Percentiles rank a stretch among this genome's conserved stretches.
Conservation (phyloP, 495 filamentous ascomycete genomes). For the Penicillium argentinense region DNA sequence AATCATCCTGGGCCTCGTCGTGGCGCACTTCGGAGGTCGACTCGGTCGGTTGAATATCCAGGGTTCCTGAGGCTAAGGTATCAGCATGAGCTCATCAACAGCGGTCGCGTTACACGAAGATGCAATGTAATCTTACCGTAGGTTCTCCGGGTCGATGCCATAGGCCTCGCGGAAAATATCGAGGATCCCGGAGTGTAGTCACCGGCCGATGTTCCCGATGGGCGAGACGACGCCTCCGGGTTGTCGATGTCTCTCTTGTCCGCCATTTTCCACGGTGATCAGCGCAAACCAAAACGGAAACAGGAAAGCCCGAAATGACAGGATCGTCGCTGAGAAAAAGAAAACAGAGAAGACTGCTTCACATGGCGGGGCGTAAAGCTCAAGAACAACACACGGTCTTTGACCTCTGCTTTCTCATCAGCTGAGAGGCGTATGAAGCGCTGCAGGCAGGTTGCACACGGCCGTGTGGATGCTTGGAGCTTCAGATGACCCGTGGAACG, state of each 20-base stretch:
- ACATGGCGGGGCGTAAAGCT: background rate
- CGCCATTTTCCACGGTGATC: slow-evolving; percentile 16
- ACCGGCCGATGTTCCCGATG: slow-evolving; percentile 9
- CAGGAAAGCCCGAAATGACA: background rate
- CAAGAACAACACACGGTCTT: background rate
- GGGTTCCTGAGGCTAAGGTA: slow-evolving; percentile 31
- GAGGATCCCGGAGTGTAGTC: slow-evolving; percentile 9
- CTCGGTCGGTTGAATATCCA: slow-evolving; percentile 31
- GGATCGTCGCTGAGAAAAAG: background rate
- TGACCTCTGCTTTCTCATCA: background rate
- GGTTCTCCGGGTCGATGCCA: slow-evolving; percentile 28
- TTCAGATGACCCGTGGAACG: slow-evolving; percentile 16
- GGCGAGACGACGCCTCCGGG: slow-evolving; percentile 11
- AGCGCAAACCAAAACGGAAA: slow-evolving; percentile 4
- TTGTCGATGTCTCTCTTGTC: slow-evolving; percentile 17
- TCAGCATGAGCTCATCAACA: slow-evolving; percentile 17
- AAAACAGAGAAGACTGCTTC: background rate
- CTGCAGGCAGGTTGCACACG: slow-evolving; percentile 6
- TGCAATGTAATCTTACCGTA: slow-evolving; percentile 31
- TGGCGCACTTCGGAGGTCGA: slow-evolving; percentile 24
- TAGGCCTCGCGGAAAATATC: slow-evolving; percentile 17
- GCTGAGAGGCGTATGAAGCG: background rate
- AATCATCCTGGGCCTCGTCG: slow-evolving; percentile 37
- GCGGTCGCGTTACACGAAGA: slow-evolving; percentile 19
- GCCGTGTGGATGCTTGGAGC: slow-evolving; percentile 14